Conservation (phyloP, 2,329 filamentous ascomycete species). For the Alternaria tenuissima region DNA sequence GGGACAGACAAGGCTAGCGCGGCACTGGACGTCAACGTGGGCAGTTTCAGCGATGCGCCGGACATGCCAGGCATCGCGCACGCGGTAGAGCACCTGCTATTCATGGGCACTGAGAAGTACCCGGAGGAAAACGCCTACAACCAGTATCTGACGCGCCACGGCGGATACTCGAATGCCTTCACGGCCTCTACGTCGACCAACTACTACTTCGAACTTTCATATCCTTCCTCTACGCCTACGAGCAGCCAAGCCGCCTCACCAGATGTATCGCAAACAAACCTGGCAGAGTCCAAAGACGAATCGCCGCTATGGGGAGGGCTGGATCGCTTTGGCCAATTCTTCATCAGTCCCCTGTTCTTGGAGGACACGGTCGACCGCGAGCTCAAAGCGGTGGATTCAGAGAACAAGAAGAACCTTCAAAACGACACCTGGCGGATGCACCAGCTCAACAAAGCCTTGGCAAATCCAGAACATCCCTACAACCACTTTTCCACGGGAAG, state of each 20-base stretch:
- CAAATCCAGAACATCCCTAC: constrained; percentile 86
- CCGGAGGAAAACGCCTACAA: constrained; percentile 83
- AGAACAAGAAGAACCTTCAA: constrained; percentile 97
- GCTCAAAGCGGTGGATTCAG: constrained; percentile 87
- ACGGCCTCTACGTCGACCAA: constrained; percentile 94
- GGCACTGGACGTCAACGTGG: constrained; percentile 93
- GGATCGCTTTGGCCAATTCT: constrained; percentile 94
- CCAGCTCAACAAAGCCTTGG: constrained; percentile 87
- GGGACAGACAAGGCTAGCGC: constrained; percentile 97
- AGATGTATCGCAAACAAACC: constrained; percentile 46
- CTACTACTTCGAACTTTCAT: constrained; percentile 95
- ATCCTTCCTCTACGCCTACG: constrained; percentile 67
- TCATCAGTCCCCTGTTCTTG: constrained; percentile 86
- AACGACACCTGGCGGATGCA: constrained; percentile 87
- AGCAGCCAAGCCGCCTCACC: constrained; percentile 59
- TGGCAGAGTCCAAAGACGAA: constrained; percentile 48
- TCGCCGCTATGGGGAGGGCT: constrained; percentile 82
- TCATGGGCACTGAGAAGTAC: constrained; percentile 99
- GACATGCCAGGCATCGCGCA: constrained; percentile 96
- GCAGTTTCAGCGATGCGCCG: constrained; percentile 89
- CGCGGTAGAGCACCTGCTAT: constrained; percentile 93
- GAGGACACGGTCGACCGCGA: constrained; percentile 86
- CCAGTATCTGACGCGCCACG: constrained; percentile 88
- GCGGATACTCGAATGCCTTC: constrained; percentile 93
- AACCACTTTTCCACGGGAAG: constrained; percentile 93